These are phyloP conservation scores for Beauveria sp. DNA, from an alignment of 2,329 filamentous ascomycete species.

Conservation along the genomic window DNA sequence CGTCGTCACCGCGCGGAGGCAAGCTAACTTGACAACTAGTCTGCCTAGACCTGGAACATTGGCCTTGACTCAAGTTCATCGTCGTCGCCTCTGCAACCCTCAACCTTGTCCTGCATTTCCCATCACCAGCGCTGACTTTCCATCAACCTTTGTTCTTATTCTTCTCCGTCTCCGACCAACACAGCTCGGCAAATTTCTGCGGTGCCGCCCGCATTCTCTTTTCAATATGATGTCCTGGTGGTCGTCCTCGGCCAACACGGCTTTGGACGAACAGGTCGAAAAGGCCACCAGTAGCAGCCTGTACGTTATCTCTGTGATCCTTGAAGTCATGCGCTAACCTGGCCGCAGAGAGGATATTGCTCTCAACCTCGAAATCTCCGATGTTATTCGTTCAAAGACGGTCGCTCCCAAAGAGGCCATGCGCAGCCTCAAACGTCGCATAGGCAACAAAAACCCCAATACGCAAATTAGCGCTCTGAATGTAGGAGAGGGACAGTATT, in stretches of 20 bases:
- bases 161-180: background rate
- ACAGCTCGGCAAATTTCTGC: background rate
- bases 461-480: constrained; percentile 91
- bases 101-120: background rate
- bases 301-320: constrained; percentile 40
- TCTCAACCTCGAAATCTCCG: constrained; percentile 95
- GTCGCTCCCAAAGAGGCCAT: constrained; percentile 97
- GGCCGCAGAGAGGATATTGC: constrained; percentile 78
- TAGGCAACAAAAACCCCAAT: constrained; percentile 97
- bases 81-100: background rate
- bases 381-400: constrained; percentile 93
- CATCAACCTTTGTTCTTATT: background rate
- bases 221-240: constrained; percentile 79
- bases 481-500: constrained; percentile 37
- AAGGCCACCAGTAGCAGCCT: constrained; percentile 90
- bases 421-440: constrained; percentile 86
- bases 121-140: background rate
- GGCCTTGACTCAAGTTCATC: constrained; percentile 7
- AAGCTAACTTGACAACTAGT: background rate
- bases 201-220: background rate
- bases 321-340: background rate
- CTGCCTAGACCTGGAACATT: constrained; percentile 6
- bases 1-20: constrained; percentile 12
- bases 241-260: constrained; percentile 84
- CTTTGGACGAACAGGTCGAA: constrained; percentile 95